Evolutionary conservation across 2,329 filamentous ascomycete species (phyloP), one percentile per base, ranked within the genome.

Genomic region (Dactylonectria macrodidyma): DNA sequence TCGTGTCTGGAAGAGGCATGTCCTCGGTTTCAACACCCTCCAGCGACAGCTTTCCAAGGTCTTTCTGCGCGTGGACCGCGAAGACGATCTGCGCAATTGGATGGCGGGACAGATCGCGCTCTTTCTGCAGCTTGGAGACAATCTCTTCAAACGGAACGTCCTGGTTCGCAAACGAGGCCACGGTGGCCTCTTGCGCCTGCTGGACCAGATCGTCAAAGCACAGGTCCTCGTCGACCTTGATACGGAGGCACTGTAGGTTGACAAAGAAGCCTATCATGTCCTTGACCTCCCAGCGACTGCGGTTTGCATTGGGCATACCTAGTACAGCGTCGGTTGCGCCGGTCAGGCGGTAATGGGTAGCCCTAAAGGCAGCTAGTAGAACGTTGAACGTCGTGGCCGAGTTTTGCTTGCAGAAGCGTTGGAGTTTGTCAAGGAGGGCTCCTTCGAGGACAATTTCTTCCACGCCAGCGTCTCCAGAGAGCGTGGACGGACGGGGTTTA

Each of bases 221-320:
- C 12, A n/a, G 19, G 16, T 67, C 41, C 1, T 70, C 63, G 10
- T 68, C 59, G 2, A 72, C 12, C 12, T 48, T 51, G 19, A 72
- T 59, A 1, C 74, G 59, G 8, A 74, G 51, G 44, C 72, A 75
- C 48, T 75, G 71, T 19, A 68, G 52, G 56, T 75, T 75, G 47
- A 75, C 73, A 19, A 76, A 75, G 67, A 76, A 76, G 0, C 73
- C 73, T 55, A 74, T 65, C 22, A 74, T 57, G 22, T 71, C 56
- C 50, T 69, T 61, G 3, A 74, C 12, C 22, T 74, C 68, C 41
- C 64, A 48, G 3, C 59, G 56, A 16, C 71, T 61, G 1, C 72
- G 63, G 30, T 71, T 73, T 2, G 72, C 71, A 48, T 68, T 74
- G 7, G 68, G 52, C 1, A 62, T 71, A 14, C 74, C 75, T 24